phyloP scores from a whole-genome alignment of 2,329 filamentous ascomycete genomes.

The Xenosphaeropsis pyriputrescens region DNA sequence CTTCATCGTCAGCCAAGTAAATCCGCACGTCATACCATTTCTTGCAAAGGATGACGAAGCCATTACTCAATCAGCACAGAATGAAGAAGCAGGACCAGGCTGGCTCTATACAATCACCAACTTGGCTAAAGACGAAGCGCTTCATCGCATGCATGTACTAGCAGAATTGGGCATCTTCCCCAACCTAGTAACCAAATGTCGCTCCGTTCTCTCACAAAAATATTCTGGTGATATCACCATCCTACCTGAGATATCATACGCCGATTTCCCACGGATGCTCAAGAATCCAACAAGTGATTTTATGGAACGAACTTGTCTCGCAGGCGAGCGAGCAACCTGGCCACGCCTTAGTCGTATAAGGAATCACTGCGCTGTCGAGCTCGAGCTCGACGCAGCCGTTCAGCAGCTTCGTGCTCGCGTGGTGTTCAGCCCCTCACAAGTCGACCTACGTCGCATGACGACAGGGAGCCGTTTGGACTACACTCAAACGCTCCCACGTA shows the following conservation, averaged over 20 bases:
- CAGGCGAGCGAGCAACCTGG: constrained; percentile 82
- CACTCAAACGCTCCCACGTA: constrained; percentile 2
- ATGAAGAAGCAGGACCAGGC: constrained; percentile 15
- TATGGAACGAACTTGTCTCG: constrained; percentile 64
- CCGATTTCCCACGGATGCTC: constrained; percentile 62
- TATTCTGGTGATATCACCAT: constrained; percentile 96
- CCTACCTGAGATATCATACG: constrained; percentile 60
- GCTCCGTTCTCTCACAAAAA: constrained; percentile 73
- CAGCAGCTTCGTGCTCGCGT: constrained; percentile 52
- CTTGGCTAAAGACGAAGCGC: constrained; percentile 63
- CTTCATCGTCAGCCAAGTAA: constrained; percentile 94
- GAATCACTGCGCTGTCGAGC: constrained; percentile 78
- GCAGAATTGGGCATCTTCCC: constrained; percentile 71
- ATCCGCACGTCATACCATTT: constrained; percentile 85
- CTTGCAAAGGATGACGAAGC: constrained; percentile 53
- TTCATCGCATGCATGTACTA: constrained; percentile 69
- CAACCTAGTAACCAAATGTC: constrained; percentile 62
- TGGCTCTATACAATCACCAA: constrained; percentile 56
- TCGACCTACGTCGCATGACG: constrained; percentile 15
- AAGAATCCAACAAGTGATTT: constrained; percentile 78
- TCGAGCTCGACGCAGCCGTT: constrained; percentile 67
- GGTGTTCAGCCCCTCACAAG: constrained; percentile 18
- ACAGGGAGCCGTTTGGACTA: constrained; percentile 7
- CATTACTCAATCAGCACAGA: constrained; percentile 22
- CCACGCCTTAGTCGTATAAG: constrained; percentile 74